phyloP scores from a whole-genome alignment of 371 early-diverging fungal species.

The Rhizopus sp. region DNA sequence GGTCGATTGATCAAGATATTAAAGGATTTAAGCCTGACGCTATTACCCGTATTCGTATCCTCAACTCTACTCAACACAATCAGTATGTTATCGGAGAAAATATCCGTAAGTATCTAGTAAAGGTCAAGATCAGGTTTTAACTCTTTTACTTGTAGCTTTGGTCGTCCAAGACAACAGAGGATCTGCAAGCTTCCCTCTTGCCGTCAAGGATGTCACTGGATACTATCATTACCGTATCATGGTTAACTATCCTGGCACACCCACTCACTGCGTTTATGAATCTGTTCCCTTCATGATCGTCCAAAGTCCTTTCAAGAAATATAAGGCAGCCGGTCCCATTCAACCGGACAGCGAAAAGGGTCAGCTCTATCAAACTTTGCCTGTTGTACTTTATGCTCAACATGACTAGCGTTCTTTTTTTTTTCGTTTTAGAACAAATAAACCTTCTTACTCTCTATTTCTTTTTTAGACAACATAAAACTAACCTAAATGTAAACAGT shows the following conservation, averaged over 20 bases:
- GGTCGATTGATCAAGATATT: conserved; percentile 32
- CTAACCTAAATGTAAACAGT: no score
- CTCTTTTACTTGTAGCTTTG: conserved; percentile 12
- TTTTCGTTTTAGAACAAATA: neutral
- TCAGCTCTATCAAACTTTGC: neutral
- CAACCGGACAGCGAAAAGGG: conserved; percentile 1
- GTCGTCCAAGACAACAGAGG: conserved; percentile 21
- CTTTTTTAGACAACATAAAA: neutral
- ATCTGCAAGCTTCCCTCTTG: conserved; percentile 24
- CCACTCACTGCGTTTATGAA: conserved; percentile 36
- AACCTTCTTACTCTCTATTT: neutral
- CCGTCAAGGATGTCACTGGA: conserved; percentile 23
- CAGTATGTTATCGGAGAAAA: conserved; percentile 37
- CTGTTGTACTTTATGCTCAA: neutral
- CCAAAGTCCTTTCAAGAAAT: conserved; percentile 23
- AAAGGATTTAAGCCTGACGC: conserved; percentile 18
- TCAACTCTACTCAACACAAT: conserved; percentile 38
- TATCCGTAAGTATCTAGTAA: conserved; percentile 24
- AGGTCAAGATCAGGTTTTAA: neutral
- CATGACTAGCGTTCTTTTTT: neutral
- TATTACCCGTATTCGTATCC: conserved; percentile 38
- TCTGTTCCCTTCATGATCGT: conserved; percentile 33
- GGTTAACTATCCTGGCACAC: conserved; percentile 35
- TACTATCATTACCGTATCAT: conserved; percentile 41
- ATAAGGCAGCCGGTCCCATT: conserved; percentile 12